A percentile compares a stretch with the other conserved stretches of the same genome.
These are phyloP conservation scores for Inga laurina DNA, from an alignment of 306 rosid species.

Conservation along the genomic window DNA sequence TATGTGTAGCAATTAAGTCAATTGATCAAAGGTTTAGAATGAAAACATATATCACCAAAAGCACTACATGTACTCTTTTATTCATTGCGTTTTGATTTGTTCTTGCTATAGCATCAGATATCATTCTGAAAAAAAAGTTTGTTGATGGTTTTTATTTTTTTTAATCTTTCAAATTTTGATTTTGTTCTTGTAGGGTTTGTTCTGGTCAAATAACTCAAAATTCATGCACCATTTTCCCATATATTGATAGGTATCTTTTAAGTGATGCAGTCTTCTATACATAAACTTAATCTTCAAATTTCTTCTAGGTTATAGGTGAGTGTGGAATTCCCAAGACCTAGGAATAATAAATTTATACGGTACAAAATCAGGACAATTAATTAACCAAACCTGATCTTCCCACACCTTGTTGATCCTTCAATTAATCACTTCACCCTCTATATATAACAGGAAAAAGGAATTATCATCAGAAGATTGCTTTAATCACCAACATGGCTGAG, in stretches of 20 bases:
- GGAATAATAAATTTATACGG: neutral
- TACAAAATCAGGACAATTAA: neutral
- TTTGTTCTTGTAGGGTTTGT: neutral
- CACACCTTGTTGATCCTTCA: neutral
- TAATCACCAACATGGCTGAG: slow-evolving; percentile 39
- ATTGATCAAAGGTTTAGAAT: neutral
- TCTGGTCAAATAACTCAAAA: neutral
- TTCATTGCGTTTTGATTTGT: neutral
- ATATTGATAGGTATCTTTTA: neutral
- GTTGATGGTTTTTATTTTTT: neutral
- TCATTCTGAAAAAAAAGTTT: neutral
- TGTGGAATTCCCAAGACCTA: slow-evolving; percentile 6
- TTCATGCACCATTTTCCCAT: neutral
- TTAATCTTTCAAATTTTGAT: neutral
- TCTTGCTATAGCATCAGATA: neutral
- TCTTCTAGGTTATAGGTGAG: neutral
- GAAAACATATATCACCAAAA: neutral
- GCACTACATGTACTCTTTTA: neutral
- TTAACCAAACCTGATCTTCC: neutral
- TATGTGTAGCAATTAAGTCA: neutral
- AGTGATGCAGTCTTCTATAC: neutral
- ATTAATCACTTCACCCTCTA: neutral
- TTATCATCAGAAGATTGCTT: neutral
- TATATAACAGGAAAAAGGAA: slow-evolving; percentile 26
- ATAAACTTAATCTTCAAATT: neutral